A percentile compares a stretch with the other conserved stretches of the same genome.
phyloP scores from a whole-genome alignment of 768 basidiomycete species.

The Lactarius tabidus region DNA sequence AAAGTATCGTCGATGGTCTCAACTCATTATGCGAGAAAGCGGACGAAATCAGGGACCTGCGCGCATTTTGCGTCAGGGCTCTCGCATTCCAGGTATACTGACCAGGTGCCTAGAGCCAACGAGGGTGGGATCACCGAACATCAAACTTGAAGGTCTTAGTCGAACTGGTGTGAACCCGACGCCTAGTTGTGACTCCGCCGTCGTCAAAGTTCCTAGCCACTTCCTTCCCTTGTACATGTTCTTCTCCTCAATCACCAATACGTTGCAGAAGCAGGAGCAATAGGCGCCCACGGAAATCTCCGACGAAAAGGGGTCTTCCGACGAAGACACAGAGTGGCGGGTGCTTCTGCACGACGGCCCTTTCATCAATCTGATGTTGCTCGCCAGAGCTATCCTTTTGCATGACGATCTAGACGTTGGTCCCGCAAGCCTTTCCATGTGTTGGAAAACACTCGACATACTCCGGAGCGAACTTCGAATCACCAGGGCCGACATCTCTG shows the following conservation, averaged over 20 bases:
- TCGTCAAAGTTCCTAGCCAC: neutral
- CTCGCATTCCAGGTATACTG: constrained; percentile 8
- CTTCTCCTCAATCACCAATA: neutral
- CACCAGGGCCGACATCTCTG: neutral
- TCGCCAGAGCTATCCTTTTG: neutral
- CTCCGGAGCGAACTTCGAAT: constrained; percentile 4
- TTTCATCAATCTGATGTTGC: constrained; percentile 6
- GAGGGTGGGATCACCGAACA: too few species aligned
- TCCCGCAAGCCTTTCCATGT: neutral
- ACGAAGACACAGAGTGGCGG: neutral
- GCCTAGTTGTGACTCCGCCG: too few species aligned
- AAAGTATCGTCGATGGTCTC: neutral
- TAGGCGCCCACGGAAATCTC: neutral
- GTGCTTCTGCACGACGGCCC: constrained; percentile 3
- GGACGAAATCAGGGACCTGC: neutral
- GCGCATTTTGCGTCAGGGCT: constrained; percentile 1
- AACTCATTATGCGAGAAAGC: neutral
- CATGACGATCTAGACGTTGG: neutral
- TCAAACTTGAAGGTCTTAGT: too few species aligned
- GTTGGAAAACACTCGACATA: constrained; percentile 11
- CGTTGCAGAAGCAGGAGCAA: neutral
- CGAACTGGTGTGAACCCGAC: too few species aligned
- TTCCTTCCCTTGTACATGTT: constrained; percentile 1
- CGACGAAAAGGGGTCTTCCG: neutral
- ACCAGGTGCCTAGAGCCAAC: neutral